Base-by-base conservation (phyloP, 2,329 filamentous ascomycete genomes). In the Aspergillus texensis region DNA sequence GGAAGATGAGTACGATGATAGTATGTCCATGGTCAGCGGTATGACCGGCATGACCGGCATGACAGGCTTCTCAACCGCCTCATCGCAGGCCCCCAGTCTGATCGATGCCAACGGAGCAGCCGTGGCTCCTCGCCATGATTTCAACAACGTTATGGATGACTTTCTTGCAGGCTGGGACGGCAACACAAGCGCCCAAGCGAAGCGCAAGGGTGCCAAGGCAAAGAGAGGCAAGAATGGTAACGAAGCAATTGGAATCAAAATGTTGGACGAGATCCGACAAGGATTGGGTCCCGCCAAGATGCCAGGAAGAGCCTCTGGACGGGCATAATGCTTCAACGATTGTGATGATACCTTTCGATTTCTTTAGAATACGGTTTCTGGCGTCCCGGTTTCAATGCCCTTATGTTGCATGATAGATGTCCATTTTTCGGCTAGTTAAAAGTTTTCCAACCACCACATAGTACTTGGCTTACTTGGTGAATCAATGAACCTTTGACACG, bases 91-190 rank as follows among this genome's bases (percentile, higher is more conserved):
- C 1, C 80, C 85, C 80, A 74, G 90, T 61, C 72, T 81, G 46
- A 70, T 80, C 59, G 76, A 79, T 58, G 76, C 73, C 14, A 75
- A 73, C 19, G 77, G 75, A 43, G 69, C 72, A 26, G 72, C 74
- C n/a, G 73, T 89, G 0, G 86, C 89, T 11, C 81, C 92, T 43
- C 84, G 93, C 53, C 82, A 85, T 45, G 94, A 97, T 75, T 97
- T 99, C 78, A 90, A 97, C 75, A 86, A 84, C 65, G 93, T 98
- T 75, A 88, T 99, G 84, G 94, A 98, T 74, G 94, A 97, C 62
- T 99, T 99, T 79, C 80, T 98, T 30, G 91, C 89, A 10, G 88
- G 84, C 39, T 82, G 81, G 80, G 78, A 80, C 52, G 78, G 79
- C 67, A 79, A 81, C 57, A 77, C 75, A 24, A 75, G 78, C 54